Conservation (phyloP, 2,329 filamentous ascomycete genomes). For the Exophiala xenobiotica region DNA sequence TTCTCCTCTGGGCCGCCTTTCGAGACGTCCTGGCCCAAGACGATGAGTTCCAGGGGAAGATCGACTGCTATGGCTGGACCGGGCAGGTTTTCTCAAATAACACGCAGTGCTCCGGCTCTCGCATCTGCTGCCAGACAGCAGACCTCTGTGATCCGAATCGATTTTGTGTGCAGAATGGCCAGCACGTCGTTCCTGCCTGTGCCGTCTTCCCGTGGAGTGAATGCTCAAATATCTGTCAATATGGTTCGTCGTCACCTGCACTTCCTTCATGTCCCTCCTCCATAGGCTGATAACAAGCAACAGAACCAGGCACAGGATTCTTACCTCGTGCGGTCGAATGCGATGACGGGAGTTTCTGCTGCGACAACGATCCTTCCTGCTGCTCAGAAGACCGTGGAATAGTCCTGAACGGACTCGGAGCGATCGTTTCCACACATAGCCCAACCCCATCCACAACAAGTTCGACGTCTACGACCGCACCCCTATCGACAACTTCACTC, state of each 20-base stretch:
- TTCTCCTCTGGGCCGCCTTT: background rate
- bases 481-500: background rate
- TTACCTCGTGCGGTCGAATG: constrained; percentile 1
- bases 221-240: constrained; percentile 4
- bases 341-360: constrained; percentile 2
- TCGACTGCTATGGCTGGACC: background rate
- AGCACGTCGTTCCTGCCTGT: constrained; percentile 2
- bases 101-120: constrained; percentile 1
- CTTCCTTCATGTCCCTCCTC: background rate
- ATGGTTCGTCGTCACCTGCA: background rate
- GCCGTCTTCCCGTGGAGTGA: background rate
- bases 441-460: background rate
- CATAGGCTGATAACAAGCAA: background rate
- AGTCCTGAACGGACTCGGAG: background rate
- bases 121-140: constrained; percentile 2
- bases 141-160: constrained; percentile 3
- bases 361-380: constrained; percentile 5
- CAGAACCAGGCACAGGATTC: constrained; percentile 3
- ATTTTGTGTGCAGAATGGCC: background rate
- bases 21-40: background rate
- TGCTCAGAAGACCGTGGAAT: constrained; percentile 1
- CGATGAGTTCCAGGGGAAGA: background rate
- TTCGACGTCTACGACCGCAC: background rate
- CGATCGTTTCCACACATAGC: constrained; percentile 2
- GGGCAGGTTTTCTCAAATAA: constrained; percentile 1